These are phyloP conservation scores for Populus davidiana DNA, from an alignment of 345 rosid species.

Conservation along the genomic window DNA sequence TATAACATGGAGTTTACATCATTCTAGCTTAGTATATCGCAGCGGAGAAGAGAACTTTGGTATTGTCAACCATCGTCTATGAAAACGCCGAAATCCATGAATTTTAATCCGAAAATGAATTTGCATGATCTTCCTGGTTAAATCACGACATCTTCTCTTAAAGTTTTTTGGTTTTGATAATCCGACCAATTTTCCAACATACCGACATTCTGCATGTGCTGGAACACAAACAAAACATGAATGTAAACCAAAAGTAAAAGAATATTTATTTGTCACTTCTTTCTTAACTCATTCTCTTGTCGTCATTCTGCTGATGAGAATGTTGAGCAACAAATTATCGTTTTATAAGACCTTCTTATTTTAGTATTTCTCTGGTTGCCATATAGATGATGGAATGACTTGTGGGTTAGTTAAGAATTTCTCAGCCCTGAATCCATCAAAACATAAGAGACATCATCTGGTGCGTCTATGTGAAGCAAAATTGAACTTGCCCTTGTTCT, in stretches of 20 bases:
- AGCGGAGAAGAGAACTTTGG: slow-evolving; percentile 53
- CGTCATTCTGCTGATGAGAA: not conserved
- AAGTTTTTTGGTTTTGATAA: slow-evolving; percentile 39
- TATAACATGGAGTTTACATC: not conserved
- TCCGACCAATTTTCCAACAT: slow-evolving; percentile 36
- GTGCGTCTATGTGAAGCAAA: not conserved
- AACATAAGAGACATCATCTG: not conserved
- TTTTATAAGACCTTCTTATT: not conserved
- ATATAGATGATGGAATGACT: not conserved
- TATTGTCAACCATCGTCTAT: slow-evolving; percentile 46
- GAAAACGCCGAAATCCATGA: slow-evolving; percentile 57
- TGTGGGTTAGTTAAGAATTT: not conserved
- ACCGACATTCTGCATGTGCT: slow-evolving; percentile 40
- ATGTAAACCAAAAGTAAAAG: not conserved
- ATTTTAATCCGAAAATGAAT: slow-evolving; percentile 60
- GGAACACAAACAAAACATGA: slow-evolving; percentile 10
- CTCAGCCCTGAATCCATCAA: not conserved
- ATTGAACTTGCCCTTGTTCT: not conserved
- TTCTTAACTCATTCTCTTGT: not conserved
- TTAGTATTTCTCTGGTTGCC: not conserved
- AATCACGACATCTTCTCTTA: slow-evolving; percentile 43
- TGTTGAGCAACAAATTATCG: not conserved
- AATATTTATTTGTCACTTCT: not conserved
- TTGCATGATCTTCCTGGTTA: slow-evolving; percentile 51
- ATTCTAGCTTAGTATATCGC: slow-evolving; percentile 50